Evolutionary conservation across 164 flowering plant genomes (phyloP), one percentile per base, ranked within the genome.

Genomic region (Annona squamosa): DNA sequence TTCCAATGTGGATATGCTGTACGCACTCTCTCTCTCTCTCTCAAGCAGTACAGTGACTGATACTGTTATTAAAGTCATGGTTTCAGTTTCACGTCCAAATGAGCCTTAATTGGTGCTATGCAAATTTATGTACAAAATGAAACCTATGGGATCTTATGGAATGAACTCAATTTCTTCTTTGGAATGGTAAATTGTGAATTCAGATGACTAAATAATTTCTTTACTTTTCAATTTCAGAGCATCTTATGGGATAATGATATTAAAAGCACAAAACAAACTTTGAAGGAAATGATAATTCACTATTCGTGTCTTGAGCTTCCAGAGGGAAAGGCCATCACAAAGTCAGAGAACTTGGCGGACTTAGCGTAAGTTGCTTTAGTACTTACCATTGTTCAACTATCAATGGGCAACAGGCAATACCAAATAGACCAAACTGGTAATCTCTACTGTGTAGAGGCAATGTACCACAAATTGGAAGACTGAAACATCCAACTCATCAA

Each of bases 211-310:
- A 73, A 61, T 41, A 41, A 19, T 48, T 56, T 71, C 68, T 67
- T n/a, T 43, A 4, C 46, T 74, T 71, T 52, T 62, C 26, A 63
- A 70, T 76, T 71, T 47, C 91, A 94, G 98, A 84, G 97, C 81
- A 87, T 94, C 71, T 86, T 90, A 72, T 92, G 98, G 98, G 97
- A 94, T 73, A 92, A 89, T 75, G 92, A 90, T 74, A 59, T 92
- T 66, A 94, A 79, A 81, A 90, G 91, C 85, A 91, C 93, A 67
- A 94, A 92, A 81, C 88, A 91, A 26, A 94, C 98, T 9, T 72
- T 94, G 78, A 92, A 78, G 85, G 98, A 94, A 74, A 92, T 94
- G 87, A 88, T 92, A 75, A 75, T 76, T 73, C 94, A 88, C 66
- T 73, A 90, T 78, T 87, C 93, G 63, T 90, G 80, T 75, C 91